Percentiles rank a stretch among this genome's conserved stretches.
Evolutionary conservation across 345 rosid species (phyloP).

Genomic region (Eucalyptus cloeziana): DNA sequence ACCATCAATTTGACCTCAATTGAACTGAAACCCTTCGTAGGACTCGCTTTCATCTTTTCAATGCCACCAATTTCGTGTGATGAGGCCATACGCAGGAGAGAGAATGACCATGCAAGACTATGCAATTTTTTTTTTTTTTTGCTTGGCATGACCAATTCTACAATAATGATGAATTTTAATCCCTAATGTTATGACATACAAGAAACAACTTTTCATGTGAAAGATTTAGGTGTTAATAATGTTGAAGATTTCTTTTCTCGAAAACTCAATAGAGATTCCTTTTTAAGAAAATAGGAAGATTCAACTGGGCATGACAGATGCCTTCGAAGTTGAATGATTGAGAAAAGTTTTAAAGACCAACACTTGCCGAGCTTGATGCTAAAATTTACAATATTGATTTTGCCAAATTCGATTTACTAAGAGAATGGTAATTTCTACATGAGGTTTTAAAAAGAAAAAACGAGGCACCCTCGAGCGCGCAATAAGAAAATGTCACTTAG

Average conservation of each 20-base stretch:
- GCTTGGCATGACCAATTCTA: neutral
- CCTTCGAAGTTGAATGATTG: neutral
- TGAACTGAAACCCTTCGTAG: no score
- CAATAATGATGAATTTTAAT: neutral
- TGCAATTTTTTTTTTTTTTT: neutral
- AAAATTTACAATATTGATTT: neutral
- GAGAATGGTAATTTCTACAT: neutral
- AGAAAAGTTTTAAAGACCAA: neutral
- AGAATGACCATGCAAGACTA: neutral
- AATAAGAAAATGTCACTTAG: neutral
- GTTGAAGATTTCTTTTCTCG: neutral
- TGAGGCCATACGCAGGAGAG: neutral
- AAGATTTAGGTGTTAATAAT: neutral
- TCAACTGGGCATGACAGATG: neutral
- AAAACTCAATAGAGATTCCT: neutral
- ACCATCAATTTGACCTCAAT: no score
- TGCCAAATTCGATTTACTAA: neutral
- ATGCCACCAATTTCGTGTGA: neutral
- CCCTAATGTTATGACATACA: neutral
- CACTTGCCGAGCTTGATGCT: neutral
- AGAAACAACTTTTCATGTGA: neutral
- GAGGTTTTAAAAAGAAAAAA: neutral
- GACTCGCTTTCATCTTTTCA: no score
- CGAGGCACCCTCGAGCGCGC: rapidly evolving
- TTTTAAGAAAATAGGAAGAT: neutral